Base-by-base conservation (phyloP, 495 filamentous ascomycete species). In the Chaetomidium leptoderma region DNA sequence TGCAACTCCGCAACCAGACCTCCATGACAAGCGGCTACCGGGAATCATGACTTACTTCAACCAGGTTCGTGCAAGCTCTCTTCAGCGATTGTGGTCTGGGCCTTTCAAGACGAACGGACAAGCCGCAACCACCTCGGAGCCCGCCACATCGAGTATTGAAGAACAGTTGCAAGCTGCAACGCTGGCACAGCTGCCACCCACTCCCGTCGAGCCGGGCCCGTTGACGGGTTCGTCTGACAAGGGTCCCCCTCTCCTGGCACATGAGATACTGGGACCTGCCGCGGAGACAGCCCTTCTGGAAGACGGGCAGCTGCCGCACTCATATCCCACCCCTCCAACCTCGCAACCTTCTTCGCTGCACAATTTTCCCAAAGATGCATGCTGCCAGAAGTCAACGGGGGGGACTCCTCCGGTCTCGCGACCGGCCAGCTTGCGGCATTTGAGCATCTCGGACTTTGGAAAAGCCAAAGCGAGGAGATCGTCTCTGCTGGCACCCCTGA, bases 11-110 rank as follows among this genome's bases (percentile, higher is more conserved):
- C 88, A 89, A 62, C 92, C 91, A 36, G 90, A 97, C 74, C 86
- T 82, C 49, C 84, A 85, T 42, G 92, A 97, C 75, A 95, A 93
- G 72, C 87, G 91, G 70, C 77, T 92, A 66, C 92, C 92, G 44
- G 88, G 89, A 66, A 90, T 96, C 72, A 85, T 90, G 80, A 91
- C 86, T 78, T 95, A 90, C 80, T 95, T 93, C 81, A 88, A 87
- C 76, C 92, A 97, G 91, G 92, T 97, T 92, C 82, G 91, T 96
- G 80, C 72, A 75, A 77, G 71, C 70, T 74, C 75, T 76, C 64
- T 73, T 72, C 67, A 66, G 57, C 65, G 69, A 63, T 66, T 61
- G 63, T 66, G 66, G 58, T 66, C 67, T 60, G 60, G 69, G 43
- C 58, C 68, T 57, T 74, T 72, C 62, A 70, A 59, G 54, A 62